These are phyloP conservation scores for Alternaria conjuncta DNA, from an alignment of 2,329 filamentous ascomycete genomes.

Conservation along the genomic window DNA sequence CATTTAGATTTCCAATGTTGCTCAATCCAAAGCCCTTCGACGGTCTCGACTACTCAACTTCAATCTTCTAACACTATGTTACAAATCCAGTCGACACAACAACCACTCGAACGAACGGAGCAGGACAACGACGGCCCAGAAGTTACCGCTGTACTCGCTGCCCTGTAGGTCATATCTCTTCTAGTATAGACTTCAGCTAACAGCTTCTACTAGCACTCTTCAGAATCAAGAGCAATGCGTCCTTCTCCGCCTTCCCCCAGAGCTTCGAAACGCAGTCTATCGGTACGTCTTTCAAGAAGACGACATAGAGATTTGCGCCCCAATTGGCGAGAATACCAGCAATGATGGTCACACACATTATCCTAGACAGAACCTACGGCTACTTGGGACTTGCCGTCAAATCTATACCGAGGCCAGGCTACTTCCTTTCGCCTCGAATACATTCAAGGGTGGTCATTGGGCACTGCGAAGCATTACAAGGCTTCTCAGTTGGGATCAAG, in stretches of 20 bases:
- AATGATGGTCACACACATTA: background rate
- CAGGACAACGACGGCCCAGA: background rate
- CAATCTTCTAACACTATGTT: background rate
- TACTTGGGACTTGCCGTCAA: background rate
- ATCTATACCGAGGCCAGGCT: background rate
- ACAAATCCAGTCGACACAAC: background rate
- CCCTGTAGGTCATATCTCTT: background rate
- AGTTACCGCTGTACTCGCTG: background rate
- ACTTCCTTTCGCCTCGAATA: background rate
- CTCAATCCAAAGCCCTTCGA: background rate
- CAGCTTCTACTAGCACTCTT: background rate
- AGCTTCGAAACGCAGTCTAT: slow-evolving; percentile 7
- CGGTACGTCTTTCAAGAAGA: background rate
- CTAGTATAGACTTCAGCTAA: background rate
- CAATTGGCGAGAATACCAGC: background rate
- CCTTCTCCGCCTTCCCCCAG: background rate
- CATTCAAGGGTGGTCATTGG: background rate
- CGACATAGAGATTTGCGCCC: background rate
- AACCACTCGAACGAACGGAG: background rate
- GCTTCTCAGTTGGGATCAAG: background rate
- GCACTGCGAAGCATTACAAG: background rate
- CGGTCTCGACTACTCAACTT: background rate
- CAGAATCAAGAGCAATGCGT: background rate
- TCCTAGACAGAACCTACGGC: background rate
- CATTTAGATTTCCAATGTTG: background rate